phyloP scores from a whole-genome alignment of 108 stramenopile genomes.

The Skeletonema grethae region DNA sequence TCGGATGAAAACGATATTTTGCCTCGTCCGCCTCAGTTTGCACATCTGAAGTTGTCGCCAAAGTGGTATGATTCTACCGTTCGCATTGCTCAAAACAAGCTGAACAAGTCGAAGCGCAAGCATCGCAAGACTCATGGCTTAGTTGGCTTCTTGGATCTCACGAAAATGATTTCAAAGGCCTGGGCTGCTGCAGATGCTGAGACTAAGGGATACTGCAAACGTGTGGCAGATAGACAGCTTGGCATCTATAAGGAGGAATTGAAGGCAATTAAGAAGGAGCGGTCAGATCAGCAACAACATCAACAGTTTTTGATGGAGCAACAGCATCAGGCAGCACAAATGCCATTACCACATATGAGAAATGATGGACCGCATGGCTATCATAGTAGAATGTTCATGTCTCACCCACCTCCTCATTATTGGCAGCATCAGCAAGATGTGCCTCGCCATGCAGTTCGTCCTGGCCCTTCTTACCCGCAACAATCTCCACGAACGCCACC shows the following conservation, averaged over 20 bases:
- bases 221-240: conserved; percentile 37
- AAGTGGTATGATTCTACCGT: conserved; percentile 44
- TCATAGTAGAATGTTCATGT: background rate
- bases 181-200: conserved; percentile 55
- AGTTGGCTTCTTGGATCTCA: conserved; percentile 41
- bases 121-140: conserved; percentile 50
- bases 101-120: conserved; percentile 33
- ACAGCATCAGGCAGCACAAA: background rate
- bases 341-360: background rate
- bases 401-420: background rate
- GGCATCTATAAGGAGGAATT: conserved; percentile 36
- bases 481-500: background rate
- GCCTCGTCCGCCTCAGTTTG: conserved; percentile 42
- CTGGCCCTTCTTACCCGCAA: background rate
- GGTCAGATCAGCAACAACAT: background rate
- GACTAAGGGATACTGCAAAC: conserved; percentile 61
- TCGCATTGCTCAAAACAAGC: conserved; percentile 33
- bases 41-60: conserved; percentile 27
- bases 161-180: conserved; percentile 53
- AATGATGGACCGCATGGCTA: background rate
- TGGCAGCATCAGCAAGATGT: background rate
- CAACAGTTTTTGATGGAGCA: background rate
- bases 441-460: background rate
- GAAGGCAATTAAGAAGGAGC: conserved; percentile 15
- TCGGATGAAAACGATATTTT: conserved; percentile 42